A percentile compares a stretch with the other conserved stretches of the same genome.
These are phyloP conservation scores for Colletotrichum filicis DNA, from an alignment of 2,329 filamentous ascomycete species.

Conservation along the genomic window DNA sequence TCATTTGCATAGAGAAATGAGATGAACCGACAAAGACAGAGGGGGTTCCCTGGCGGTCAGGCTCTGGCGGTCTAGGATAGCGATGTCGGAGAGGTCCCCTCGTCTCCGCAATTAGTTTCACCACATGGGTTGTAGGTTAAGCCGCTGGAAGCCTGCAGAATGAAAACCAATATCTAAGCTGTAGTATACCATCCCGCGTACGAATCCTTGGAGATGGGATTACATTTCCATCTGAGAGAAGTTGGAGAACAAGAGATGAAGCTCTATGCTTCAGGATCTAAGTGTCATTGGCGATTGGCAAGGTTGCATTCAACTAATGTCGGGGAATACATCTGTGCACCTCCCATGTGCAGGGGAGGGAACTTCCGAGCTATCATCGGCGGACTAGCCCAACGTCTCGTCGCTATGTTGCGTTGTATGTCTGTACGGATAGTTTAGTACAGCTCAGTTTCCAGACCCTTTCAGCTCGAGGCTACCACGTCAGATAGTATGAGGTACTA, in stretches of 20 bases:
- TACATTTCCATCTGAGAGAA: not conserved
- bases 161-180: not conserved
- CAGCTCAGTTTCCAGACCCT: not conserved
- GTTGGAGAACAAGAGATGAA: slow-evolving; percentile 14
- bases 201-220: slow-evolving; percentile 1
- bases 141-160: not conserved
- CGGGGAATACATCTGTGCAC: slow-evolving; percentile 23
- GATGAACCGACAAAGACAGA: not conserved
- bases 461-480: not conserved
- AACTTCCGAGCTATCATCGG: slow-evolving; percentile 20
- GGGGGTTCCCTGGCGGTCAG: slow-evolving; percentile 8
- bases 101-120: slow-evolving; percentile 26
- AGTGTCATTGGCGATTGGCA: slow-evolving; percentile 9
- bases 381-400: not conserved
- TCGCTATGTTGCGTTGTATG: not conserved
- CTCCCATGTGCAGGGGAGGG: not conserved
- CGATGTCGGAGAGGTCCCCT: not conserved
- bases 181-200: not conserved
- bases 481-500: not conserved
- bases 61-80: slow-evolving; percentile 8
- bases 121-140: slow-evolving; percentile 1
- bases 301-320: slow-evolving; percentile 20
- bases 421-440: too few relatives aligned
- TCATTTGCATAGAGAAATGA: slow-evolving; percentile 1
- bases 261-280: not conserved